phyloP scores from a whole-genome alignment of 2,329 filamentous ascomycete genomes.

The Escovopsis sp. region DNA sequence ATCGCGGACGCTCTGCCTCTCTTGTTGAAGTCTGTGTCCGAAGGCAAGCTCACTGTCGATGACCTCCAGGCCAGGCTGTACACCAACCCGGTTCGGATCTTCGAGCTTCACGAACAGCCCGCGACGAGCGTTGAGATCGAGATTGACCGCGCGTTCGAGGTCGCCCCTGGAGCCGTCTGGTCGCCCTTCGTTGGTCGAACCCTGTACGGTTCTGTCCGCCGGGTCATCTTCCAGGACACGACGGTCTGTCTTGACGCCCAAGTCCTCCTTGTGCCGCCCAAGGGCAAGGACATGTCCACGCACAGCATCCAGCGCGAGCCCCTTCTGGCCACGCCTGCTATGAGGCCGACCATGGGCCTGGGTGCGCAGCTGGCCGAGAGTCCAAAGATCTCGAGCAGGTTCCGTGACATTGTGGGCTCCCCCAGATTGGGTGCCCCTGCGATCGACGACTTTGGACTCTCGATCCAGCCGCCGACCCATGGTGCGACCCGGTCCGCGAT shows the following conservation, averaged over 20 bases:
- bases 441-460: conserved; percentile 30
- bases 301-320: conserved; percentile 33
- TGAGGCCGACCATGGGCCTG: conserved; percentile 34
- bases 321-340: conserved; percentile 36
- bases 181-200: conserved; percentile 57
- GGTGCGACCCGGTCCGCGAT: conserved; percentile 45
- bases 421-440: conserved; percentile 11
- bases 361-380: conserved; percentile 13
- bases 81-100: conserved; percentile 67
- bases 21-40: conserved; percentile 58
- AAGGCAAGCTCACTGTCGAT: conserved; percentile 57
- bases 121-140: conserved; percentile 60
- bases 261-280: conserved; percentile 33
- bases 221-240: conserved; percentile 60
- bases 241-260: conserved; percentile 63
- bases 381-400: conserved; percentile 15
- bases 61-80: conserved; percentile 58
- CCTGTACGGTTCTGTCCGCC: conserved; percentile 55
- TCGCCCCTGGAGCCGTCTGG: conserved; percentile 36
- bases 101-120: conserved; percentile 68
- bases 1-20: conserved; percentile 61
- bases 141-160: conserved; percentile 53
- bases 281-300: conserved; percentile 62
- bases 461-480: conserved; percentile 22
- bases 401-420: conserved; percentile 13